Evolutionary conservation across 176 grass and related monocot genomes (phyloP).

Genomic region (Lolium perenne): DNA sequence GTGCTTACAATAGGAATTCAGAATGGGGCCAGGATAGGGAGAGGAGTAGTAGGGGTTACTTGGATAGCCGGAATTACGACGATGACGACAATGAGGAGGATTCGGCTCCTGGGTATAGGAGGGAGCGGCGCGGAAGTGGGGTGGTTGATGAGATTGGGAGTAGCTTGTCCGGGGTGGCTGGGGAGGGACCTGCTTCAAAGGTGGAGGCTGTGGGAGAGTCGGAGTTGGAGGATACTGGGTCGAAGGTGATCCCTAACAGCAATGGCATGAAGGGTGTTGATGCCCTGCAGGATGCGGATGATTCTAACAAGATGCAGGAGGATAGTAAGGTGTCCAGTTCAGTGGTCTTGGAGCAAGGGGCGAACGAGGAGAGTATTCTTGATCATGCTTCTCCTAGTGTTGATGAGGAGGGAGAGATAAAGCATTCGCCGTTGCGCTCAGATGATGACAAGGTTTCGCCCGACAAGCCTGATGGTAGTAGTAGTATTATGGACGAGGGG

Average conservation of each 20-base stretch:
- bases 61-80: conserved; percentile 59
- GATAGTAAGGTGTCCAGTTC: conserved; percentile 54
- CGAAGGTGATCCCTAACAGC: conserved; percentile 70
- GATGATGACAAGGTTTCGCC: conserved; percentile 38
- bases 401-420: conserved; percentile 43
- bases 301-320: conserved; percentile 52
- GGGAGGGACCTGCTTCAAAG: conserved; percentile 56
- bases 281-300: conserved; percentile 29
- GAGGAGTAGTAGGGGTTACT: conserved; percentile 55
- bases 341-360: conserved; percentile 37
- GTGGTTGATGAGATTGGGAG: conserved; percentile 75
- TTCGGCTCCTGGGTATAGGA: conserved; percentile 64
- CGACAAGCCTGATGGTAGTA: conserved; percentile 43
- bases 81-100: conserved; percentile 51
- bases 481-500: conserved; percentile 38
- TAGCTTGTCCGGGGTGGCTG: conserved; percentile 64
- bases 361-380: conserved; percentile 27
- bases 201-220: conserved; percentile 67
- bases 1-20: conserved; percentile 54
- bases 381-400: conserved; percentile 34
- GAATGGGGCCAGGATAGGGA: conserved; percentile 69
- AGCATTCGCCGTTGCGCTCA: conserved; percentile 16
- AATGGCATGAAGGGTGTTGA: conserved; percentile 53
- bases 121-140: conserved; percentile 45
- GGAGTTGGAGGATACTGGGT: conserved; percentile 79